Base-by-base conservation (phyloP, 2,329 filamentous ascomycete genomes). In the Phoma sp. region DNA sequence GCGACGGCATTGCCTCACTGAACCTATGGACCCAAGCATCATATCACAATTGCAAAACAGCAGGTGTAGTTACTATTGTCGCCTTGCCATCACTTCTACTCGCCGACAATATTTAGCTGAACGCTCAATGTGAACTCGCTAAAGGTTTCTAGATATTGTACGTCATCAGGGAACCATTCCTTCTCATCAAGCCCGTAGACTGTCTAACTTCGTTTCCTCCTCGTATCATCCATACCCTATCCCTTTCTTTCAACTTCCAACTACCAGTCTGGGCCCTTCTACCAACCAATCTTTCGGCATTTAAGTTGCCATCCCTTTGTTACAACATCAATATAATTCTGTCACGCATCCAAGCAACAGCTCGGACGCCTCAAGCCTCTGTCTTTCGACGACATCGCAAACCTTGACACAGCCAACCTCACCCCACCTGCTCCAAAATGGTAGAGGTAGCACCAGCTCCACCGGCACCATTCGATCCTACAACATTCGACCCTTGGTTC, bases 401-500 rank as follows among this genome's bases (percentile, higher is more conserved):
- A n/a, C 5, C 12, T 39, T 23, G n/a, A 38, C 33, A 26, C 18
- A 12, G n/a, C 15, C n/a, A 6, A 37, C n/a, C 47, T 20, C 34
- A 30, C 43, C 15, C n/a, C 21, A 20, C 11, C 21, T 38, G 17
- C 11, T 42, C 18, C 39, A 30, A 39, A 12, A 54, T 55, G 40
- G 36, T 37, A 25, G 21, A 45, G 20, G 10, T 21, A 11, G 33
- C 5, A 40, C 39, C 23, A 25, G 38, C 47, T 28, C 39, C 39
- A 37, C 32, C 25, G n/a, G 12, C 18, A n/a, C 39, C 39, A n/a
- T 26, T 43, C 18, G 47, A 50, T 23, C 61, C 65, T 1, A 36
- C 58, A 6, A 61, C 64, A 40, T 83, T 83, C 69, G 76, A 87
- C 61, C 79, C 81, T 1, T 83, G 77, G 67, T 73, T 62, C 32